Conservation (phyloP, 305 asterid species). For the Fraxinus angustifolia region DNA sequence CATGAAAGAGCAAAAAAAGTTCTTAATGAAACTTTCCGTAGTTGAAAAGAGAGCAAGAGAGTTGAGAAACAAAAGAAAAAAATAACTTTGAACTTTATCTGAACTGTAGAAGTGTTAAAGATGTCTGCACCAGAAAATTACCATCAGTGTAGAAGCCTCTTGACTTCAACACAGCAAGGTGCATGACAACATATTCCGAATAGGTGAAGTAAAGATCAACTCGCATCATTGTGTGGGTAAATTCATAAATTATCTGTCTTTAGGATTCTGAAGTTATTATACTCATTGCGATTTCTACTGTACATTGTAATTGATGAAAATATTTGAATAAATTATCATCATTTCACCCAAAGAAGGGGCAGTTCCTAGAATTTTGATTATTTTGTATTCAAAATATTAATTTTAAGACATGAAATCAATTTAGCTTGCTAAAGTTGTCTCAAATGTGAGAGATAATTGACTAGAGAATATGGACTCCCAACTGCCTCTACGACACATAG, state of each 20-base stretch:
- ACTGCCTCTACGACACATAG: neutral
- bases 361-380: neutral
- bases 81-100: neutral
- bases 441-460: neutral
- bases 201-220: neutral
- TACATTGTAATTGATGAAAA: neutral
- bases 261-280: neutral
- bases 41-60: slow-evolving; percentile 5
- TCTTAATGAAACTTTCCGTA: slow-evolving; percentile 17
- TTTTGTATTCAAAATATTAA: neutral
- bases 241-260: neutral
- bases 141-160: neutral
- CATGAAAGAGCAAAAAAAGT: slow-evolving; percentile 20
- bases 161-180: neutral
- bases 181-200: neutral
- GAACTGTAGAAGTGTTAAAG: neutral
- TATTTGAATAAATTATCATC: neutral
- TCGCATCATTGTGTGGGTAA: neutral
- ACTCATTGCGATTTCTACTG: neutral
- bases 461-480: neutral
- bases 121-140: neutral
- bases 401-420: neutral
- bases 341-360: neutral
- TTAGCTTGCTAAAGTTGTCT: neutral
- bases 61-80: slow-evolving; percentile 2